phyloP scores from a whole-genome alignment of 768 basidiomycete species.

The Podaxis sp. region DNA sequence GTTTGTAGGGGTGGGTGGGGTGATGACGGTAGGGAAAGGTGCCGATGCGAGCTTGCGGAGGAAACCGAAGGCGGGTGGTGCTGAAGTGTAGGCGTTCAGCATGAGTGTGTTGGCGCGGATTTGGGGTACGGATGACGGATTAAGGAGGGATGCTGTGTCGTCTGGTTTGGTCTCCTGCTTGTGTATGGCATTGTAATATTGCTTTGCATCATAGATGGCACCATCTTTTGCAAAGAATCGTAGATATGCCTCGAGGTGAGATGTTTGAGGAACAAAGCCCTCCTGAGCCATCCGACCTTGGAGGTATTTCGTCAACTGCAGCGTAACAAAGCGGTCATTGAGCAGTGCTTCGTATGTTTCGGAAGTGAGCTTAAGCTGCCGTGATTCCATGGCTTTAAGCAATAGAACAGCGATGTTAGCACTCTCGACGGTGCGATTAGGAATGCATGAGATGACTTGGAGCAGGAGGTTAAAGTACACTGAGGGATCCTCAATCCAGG shows the following conservation, averaged over 20 bases:
- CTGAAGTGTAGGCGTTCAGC: constrained; percentile 41
- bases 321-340: constrained; percentile 48
- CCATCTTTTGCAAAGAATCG: constrained; percentile 48
- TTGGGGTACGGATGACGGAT: constrained; percentile 17
- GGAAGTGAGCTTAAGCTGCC: constrained; percentile 38
- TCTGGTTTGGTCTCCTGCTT: constrained; percentile 4
- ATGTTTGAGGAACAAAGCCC: constrained; percentile 36
- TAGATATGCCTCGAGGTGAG: constrained; percentile 49
- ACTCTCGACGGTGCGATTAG: constrained; percentile 37
- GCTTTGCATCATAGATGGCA: constrained; percentile 37
- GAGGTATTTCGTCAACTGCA: constrained; percentile 49
- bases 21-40: not conserved
- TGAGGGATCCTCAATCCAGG: constrained; percentile 19
- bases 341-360: constrained; percentile 46
- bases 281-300: constrained; percentile 41
- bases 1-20: not conserved
- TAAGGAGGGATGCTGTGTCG: constrained; percentile 9
- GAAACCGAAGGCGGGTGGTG: constrained; percentile 45
- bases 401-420: constrained; percentile 41
- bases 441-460: constrained; percentile 44
- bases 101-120: constrained; percentile 43
- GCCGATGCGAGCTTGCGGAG: constrained; percentile 33
- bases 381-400: constrained; percentile 47
- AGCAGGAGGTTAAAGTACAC: constrained; percentile 55
- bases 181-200: constrained; percentile 42